Base-by-base conservation (phyloP, 768 basidiomycete species). In the Plicaturopsis crispa region DNA sequence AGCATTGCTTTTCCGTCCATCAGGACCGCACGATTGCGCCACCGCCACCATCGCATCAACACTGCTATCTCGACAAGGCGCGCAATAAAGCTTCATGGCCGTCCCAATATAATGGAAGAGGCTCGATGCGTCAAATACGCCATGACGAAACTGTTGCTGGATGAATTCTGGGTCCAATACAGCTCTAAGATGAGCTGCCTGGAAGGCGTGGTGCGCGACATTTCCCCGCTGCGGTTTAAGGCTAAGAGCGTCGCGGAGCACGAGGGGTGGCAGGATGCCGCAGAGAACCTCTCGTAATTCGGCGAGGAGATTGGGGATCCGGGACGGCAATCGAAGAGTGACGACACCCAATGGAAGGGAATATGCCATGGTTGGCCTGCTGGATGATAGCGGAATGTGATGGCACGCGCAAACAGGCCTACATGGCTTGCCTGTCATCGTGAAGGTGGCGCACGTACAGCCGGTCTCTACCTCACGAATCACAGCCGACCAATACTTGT, bases 51-150 rank as follows among this genome's bases (percentile, higher is more conserved):
- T 89, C 26, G 70, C 71, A 52, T 91, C 86, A 19, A 96, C 82
- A 31, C 78, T 73, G 11, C 66, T 72, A 60, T 96, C 92, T 24
- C 92, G 70, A 80, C 94, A 92, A 11, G 92, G 92, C 5, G 92
- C 92, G 45, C 92, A 94, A 50, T 96, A 91, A 24, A 78, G 77
- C 58, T 93, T 89, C 45, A 94, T 71, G 13, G 84, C 83, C 45
- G 75, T 68, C 11, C 88, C 90, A 43, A 96, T 80, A 42, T 79
- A 76, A 33, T 69, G 55, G 61, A 94, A 90, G 33, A 93, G 69
- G 7, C 78, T 78, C 5, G 78, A 73, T 18, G 86, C 78, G 62
- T 91, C 86, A 54, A 88, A 90, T 6, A 86, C 62, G 23, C 74
- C 71, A 45, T 81, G 81, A 38, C 67, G 70, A 48, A 91, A 74